These are phyloP conservation scores for Epichloe gansuensis DNA, from an alignment of 2,329 filamentous ascomycete species.

Conservation along the genomic window DNA sequence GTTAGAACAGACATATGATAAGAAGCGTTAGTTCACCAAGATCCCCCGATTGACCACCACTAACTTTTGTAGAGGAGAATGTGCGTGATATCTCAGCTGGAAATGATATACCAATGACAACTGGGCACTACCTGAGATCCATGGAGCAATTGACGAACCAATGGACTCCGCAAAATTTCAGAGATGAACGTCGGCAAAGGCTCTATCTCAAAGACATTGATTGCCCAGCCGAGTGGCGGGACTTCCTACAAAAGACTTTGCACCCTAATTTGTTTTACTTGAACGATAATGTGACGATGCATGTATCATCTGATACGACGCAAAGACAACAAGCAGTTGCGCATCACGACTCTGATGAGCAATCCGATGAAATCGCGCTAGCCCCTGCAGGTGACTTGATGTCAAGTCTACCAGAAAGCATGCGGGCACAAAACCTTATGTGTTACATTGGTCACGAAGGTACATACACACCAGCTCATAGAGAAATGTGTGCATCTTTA, in stretches of 20 bases:
- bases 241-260: conserved; percentile 64
- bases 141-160: conserved; percentile 76
- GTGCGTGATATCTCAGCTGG: conserved; percentile 68
- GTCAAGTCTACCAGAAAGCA: conserved; percentile 74
- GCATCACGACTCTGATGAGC: conserved; percentile 23
- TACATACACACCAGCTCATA: conserved; percentile 87
- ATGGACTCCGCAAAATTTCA: conserved; percentile 63
- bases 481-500: conserved; percentile 93
- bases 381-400: conserved; percentile 81
- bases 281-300: conserved; percentile 56
- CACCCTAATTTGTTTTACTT: conserved; percentile 80
- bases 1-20: conserved; percentile 66
- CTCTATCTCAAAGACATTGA: conserved; percentile 97
- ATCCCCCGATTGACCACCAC: conserved; percentile 10
- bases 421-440: conserved; percentile 95
- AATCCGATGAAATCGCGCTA: conserved; percentile 41
- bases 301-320: conserved; percentile 6
- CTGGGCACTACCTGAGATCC: conserved; percentile 79
- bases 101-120: conserved; percentile 68
- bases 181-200: conserved; percentile 67
- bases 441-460: conserved; percentile 97
- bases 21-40: conserved; percentile 49
- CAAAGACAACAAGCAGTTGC: conserved; percentile 14
- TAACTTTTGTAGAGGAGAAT: conserved; percentile 52
- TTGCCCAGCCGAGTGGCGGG: conserved; percentile 75